These are phyloP conservation scores for Ogataea angusta DNA, from an alignment of 805 yeast genomes.

Conservation along the genomic window DNA sequence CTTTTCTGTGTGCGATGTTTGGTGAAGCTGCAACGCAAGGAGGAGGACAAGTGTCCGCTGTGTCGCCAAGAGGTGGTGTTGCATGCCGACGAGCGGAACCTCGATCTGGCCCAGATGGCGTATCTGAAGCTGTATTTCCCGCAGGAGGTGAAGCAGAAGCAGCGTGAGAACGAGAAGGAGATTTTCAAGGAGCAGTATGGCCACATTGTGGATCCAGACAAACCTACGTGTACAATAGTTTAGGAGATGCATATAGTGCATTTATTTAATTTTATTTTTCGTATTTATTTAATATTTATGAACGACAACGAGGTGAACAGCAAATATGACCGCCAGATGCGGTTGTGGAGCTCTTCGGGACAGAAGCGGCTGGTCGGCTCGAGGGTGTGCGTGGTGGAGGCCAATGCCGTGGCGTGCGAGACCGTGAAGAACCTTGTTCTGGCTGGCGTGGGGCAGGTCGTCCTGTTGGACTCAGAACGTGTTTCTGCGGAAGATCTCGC, in stretches of 20 bases:
- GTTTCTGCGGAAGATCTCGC: conserved; percentile 45
- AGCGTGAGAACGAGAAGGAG: conserved; percentile 50
- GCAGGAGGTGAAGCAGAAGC: conserved; percentile 59
- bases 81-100: conserved; percentile 55
- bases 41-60: conserved; percentile 62
- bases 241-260: neutral
- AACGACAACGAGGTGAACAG: conserved; percentile 37
- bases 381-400: conserved; percentile 59
- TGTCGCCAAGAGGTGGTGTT: conserved; percentile 56
- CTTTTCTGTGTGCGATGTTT: conserved; percentile 71
- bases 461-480: conserved; percentile 48
- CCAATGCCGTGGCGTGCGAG: conserved; percentile 61
- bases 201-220: conserved; percentile 28
- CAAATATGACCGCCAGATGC: conserved; percentile 81
- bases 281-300: conserved; percentile 16
- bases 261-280: neutral
- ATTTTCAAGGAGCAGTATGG: conserved; percentile 42
- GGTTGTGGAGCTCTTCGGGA: conserved; percentile 82
- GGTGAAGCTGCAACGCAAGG: conserved; percentile 60
- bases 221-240: conserved; percentile 22
- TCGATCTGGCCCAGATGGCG: conserved; percentile 52
- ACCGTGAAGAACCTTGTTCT: conserved; percentile 71
- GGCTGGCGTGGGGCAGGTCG: conserved; percentile 63
- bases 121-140: conserved; percentile 64
- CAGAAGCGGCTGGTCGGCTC: conserved; percentile 58